phyloP scores from a whole-genome alignment of 345 rosid genomes.

The Noccaea caerulescens region DNA sequence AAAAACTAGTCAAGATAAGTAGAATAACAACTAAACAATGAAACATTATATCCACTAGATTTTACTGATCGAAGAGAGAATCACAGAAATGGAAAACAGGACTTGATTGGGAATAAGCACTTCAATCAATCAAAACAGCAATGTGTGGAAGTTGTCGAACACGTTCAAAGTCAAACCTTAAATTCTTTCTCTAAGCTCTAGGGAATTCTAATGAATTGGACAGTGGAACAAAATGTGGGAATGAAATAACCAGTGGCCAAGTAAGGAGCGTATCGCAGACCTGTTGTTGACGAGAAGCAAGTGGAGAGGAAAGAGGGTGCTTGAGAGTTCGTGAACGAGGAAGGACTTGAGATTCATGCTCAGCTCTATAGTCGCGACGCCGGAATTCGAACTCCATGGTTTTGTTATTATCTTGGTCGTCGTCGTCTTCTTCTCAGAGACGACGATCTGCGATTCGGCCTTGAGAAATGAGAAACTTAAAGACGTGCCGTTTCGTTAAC shows the following conservation, averaged over 20 bases:
- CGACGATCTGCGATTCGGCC: slow-evolving; percentile 29
- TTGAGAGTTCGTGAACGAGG: slow-evolving; percentile 53
- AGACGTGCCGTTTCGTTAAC: slow-evolving; percentile 6
- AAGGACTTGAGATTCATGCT: slow-evolving; percentile 52
- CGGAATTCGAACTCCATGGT: slow-evolving; percentile 65
- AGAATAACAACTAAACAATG: neutral
- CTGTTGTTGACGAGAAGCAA: slow-evolving; percentile 49
- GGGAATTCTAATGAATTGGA: neutral
- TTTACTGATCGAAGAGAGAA: neutral
- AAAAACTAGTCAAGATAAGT: neutral
- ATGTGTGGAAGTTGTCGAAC: neutral
- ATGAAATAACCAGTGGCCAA: no score
- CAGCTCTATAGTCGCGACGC: slow-evolving; percentile 60
- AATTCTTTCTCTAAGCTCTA: neutral
- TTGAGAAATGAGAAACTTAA: neutral
- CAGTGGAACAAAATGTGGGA: neutral
- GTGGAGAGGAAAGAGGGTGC: slow-evolving; percentile 63
- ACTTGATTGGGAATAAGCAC: neutral
- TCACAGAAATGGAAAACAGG: neutral
- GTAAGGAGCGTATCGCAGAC: slow-evolving; percentile 37
- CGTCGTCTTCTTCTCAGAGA: neutral
- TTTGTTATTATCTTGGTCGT: slow-evolving; percentile 18
- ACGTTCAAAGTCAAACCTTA: neutral
- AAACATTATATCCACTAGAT: slow-evolving; percentile 1
- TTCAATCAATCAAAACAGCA: neutral